These are phyloP conservation scores for Clonostachys rhizophaga DNA, from an alignment of 2,329 filamentous ascomycete species.

Conservation along the genomic window DNA sequence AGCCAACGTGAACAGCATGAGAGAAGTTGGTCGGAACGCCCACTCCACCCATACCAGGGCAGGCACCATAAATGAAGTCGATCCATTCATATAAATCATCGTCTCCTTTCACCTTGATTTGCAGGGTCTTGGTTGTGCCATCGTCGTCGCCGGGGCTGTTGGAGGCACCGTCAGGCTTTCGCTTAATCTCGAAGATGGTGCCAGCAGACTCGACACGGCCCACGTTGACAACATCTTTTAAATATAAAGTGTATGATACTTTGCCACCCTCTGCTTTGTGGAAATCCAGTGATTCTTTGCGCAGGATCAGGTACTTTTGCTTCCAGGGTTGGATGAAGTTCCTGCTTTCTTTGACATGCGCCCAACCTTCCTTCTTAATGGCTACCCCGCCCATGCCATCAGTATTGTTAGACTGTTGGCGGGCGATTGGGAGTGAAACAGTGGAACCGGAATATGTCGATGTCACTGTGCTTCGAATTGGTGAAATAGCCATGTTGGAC, in stretches of 20 bases:
- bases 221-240: conserved; percentile 86
- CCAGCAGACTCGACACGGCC: conserved; percentile 87
- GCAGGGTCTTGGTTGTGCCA: conserved; percentile 74
- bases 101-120: conserved; percentile 91
- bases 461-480: conserved; percentile 60
- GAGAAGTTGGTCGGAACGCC: conserved; percentile 98
- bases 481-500: conserved; percentile 72
- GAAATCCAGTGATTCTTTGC: conserved; percentile 91
- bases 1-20: conserved; percentile 94
- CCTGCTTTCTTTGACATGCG: conserved; percentile 85
- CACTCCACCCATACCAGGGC: conserved; percentile 95
- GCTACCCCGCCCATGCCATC: conserved; percentile 64
- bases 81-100: conserved; percentile 99
- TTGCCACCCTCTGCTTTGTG: conserved; percentile 89
- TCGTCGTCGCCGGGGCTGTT: conserved; percentile 75
- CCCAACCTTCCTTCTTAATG: conserved; percentile 77
- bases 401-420: conserved; percentile 55
- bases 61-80: conserved; percentile 94
- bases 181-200: conserved; percentile 90
- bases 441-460: conserved; percentile 68
- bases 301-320: conserved; percentile 84
- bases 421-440: conserved; percentile 65
- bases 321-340: conserved; percentile 84
- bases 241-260: conserved; percentile 75
- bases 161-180: conserved; percentile 63